phyloP scores from a whole-genome alignment of 441 rosid genomes.

The Brassica hybrid region DNA sequence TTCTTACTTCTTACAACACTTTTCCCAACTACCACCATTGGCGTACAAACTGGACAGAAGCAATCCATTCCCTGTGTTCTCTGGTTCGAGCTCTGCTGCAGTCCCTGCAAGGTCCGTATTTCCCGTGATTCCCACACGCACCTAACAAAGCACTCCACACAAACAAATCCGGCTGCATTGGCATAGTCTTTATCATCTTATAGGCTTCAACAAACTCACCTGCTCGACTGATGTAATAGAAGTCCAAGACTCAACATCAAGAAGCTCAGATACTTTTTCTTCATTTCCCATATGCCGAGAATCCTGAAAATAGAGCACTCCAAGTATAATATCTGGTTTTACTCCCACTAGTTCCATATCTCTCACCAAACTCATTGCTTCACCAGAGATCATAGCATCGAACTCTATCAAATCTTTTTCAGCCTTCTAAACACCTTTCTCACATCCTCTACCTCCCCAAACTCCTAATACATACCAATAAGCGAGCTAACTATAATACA shows the following conservation, averaged over 20 bases:
- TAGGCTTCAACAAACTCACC: no score
- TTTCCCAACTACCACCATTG: conserved; percentile 61
- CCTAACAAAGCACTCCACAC: background rate
- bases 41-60: conserved; percentile 67
- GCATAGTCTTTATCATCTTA: no score
- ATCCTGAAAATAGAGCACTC: background rate
- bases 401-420: background rate
- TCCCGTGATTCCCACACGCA: background rate
- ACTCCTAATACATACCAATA: no score
- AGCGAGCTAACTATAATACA: no score
- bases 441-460: no score
- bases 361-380: background rate
- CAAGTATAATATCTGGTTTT: background rate
- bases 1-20: conserved; percentile 58
- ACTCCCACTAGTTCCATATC: background rate
- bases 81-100: background rate
- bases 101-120: background rate
- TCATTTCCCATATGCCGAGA: background rate
- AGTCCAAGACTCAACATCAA: no score
- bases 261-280: no score
- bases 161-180: background rate
- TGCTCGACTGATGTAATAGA: no score
- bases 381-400: background rate
- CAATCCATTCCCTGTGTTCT: conserved; percentile 41
- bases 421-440: no score